Percentiles rank a stretch among this genome's conserved stretches.
phyloP scores from a whole-genome alignment of 164 flowering plant species.

The Litsea cubeba region DNA sequence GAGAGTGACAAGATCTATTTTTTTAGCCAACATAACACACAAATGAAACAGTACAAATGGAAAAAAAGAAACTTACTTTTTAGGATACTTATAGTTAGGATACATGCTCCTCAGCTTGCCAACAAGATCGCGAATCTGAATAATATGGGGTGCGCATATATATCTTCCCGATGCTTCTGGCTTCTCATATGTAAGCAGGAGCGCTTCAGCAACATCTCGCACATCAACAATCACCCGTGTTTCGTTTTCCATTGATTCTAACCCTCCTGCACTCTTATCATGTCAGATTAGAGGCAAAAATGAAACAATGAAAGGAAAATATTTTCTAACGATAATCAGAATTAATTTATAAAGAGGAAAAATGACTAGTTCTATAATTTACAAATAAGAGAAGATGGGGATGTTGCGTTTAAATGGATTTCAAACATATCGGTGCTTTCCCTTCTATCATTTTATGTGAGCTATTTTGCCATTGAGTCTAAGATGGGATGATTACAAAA shows the following conservation, averaged over 20 bases:
- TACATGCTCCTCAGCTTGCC: conserved; percentile 36
- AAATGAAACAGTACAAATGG: background rate
- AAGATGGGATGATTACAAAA: background rate
- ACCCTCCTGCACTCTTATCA: conserved; percentile 26
- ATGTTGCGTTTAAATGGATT: background rate
- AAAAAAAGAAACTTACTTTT: conserved; percentile 8
- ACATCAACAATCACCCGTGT: conserved; percentile 37
- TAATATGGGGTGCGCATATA: conserved; percentile 34
- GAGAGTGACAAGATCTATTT: background rate
- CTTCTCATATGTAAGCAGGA: conserved; percentile 41
- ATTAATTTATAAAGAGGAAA: background rate
- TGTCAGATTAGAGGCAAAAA: background rate
- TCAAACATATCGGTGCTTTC: background rate
- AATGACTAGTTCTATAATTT: background rate
- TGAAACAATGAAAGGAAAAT: background rate
- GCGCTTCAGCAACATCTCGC: conserved; percentile 53
- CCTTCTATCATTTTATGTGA: too few species aligned
- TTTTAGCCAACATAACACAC: background rate
- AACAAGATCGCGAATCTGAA: conserved; percentile 25
- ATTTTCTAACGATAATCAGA: background rate
- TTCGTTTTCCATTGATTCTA: conserved; percentile 25
- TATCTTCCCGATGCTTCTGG: conserved; percentile 58
- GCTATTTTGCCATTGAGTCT: background rate
- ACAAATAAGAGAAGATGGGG: background rate
- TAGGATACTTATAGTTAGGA: conserved; percentile 47